Percentiles rank a stretch among this genome's conserved stretches.
These are phyloP conservation scores for Ballota nigra DNA, from an alignment of 257 asterid genomes.

Conservation along the genomic window DNA sequence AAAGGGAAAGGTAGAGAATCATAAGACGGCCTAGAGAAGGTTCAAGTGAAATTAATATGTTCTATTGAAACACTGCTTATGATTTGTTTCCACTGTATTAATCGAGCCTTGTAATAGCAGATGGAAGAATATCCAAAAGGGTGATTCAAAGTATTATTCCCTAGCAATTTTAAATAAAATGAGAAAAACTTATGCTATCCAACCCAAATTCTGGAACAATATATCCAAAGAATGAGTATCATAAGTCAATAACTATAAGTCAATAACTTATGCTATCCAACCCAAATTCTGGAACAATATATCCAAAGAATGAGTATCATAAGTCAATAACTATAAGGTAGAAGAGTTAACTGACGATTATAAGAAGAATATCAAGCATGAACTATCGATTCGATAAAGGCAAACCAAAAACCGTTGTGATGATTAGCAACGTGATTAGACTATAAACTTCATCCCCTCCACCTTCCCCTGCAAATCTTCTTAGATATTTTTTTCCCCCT, in stretches of 20 bases:
- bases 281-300: background rate
- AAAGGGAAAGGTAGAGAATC: background rate
- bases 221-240: background rate
- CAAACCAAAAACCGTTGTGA: background rate
- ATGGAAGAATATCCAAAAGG: conserved; percentile 4
- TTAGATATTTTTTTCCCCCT: background rate
- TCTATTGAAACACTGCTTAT: background rate
- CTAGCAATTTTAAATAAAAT: background rate
- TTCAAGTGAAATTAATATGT: background rate
- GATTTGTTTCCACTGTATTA: background rate
- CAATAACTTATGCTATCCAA: background rate
- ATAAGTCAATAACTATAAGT: too few species aligned
- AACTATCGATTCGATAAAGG: background rate
- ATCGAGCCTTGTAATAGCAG: background rate
- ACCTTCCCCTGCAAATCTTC: background rate
- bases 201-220: background rate
- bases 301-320: background rate
- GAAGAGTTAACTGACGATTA: background rate
- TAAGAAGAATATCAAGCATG: background rate
- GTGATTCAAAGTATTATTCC: background rate
- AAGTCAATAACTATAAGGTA: background rate
- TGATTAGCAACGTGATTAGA: background rate
- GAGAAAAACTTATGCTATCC: background rate
- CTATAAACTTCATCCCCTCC: background rate
- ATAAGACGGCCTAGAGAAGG: background rate